Evolutionary conservation across 2,329 filamentous ascomycete species (phyloP), one percentile per base, ranked within the genome.

Genomic region (Leptographium wingfieldii): DNA sequence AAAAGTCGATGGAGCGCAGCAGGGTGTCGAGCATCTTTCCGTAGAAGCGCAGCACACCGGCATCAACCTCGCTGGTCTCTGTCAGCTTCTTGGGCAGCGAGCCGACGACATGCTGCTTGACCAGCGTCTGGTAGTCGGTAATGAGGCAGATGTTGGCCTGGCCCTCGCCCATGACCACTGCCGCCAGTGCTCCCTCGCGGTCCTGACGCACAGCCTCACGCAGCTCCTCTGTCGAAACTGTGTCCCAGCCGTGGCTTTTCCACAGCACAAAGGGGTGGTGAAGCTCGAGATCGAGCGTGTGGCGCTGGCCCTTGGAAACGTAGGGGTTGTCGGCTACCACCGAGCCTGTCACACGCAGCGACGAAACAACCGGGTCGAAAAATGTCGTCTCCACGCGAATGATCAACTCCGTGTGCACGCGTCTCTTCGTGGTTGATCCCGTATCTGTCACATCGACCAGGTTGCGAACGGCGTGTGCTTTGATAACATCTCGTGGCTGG

Each of bases 121-220:
- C 73, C 33, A 92, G 80, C 3, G 88, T 92, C 66, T 90, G 87
- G 70, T 87, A 85, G 68, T 90, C 85, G 3, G 87, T 92, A 59
- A 94, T 87, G 27, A 92, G 78, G 71, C 88, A 92, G 64, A 94
- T 88, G 70, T 92, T 90, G 60, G 90, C 88, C 19, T 88, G 72
- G 19, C 88, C 88, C 68, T 97, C 92, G 67, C 95, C 89, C 87
- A 99, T 92, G 29, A 97, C 88, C 0, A 97, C 86, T 0, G 94
- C 92, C 59, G 91, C 90, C 22, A 95, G 80, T 63, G 92, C 87
- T 1, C 90, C 91, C 63, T 88, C 85, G 68, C 86, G 85, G 65
- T 90, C 86, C 66, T 88, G 84, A 66, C 89, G 85, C 16, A 92
- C 80, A 0, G 91, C 87, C 70, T 96, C 90, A 60, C 82, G 78